These are phyloP conservation scores for Cladosporium sp. DNA, from an alignment of 2,329 filamentous ascomycete species.

Conservation along the genomic window DNA sequence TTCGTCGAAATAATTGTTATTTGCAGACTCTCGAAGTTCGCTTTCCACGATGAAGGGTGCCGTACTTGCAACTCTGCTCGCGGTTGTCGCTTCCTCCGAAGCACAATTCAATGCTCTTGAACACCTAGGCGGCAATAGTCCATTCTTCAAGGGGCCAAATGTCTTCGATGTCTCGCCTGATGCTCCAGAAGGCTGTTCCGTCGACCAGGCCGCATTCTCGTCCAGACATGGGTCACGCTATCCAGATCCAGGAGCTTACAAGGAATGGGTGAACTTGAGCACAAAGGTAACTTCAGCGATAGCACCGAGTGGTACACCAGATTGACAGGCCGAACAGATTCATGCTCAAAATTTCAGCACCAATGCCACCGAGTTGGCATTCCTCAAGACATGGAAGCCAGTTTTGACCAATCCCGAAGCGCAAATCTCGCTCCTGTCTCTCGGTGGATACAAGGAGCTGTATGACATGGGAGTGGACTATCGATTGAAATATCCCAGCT, in stretches of 20 bases:
- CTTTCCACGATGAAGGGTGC: conserved; percentile 7
- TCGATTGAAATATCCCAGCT: conserved; percentile 45
- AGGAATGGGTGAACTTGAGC: conserved; percentile 50
- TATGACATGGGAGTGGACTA: conserved; percentile 57
- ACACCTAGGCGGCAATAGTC: conserved; percentile 43
- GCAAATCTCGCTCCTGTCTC: conserved; percentile 60
- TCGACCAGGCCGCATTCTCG: conserved; percentile 62
- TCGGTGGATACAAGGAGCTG: conserved; percentile 64
- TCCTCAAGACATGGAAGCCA: conserved; percentile 60
- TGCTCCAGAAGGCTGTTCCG: conserved; percentile 56
- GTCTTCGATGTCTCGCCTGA: conserved; percentile 56
- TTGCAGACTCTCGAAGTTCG: not conserved
- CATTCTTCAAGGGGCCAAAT: conserved; percentile 53
- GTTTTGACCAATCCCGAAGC: conserved; percentile 55
- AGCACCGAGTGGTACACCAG: not conserved
- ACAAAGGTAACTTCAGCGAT: conserved; percentile 23
- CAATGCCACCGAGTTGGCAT: conserved; percentile 52
- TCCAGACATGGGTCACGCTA: conserved; percentile 64
- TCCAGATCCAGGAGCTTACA: conserved; percentile 61
- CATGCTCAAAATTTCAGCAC: conserved; percentile 56
- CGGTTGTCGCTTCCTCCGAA: conserved; percentile 3
- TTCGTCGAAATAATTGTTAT: not conserved
- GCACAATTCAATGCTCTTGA: conserved; percentile 31
- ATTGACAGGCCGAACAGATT: conserved; percentile 43
- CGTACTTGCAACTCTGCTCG: conserved; percentile 17